Conservation (phyloP, 768 basidiomycete genomes). For the Lactifluus rugatus region DNA sequence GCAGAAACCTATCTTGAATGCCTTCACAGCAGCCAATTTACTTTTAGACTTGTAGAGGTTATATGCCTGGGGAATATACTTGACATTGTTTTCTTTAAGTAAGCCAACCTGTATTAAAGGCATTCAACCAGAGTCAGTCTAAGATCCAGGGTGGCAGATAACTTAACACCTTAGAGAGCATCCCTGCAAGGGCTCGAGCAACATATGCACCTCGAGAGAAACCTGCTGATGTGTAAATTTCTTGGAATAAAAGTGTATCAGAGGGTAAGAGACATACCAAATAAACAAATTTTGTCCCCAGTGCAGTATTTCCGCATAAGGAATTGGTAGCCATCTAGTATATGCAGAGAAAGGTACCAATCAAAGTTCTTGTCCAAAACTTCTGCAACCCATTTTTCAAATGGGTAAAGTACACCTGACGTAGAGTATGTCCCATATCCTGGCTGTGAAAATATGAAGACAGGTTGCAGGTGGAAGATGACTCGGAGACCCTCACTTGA, state of each 20-base stretch:
- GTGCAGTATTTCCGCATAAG: conserved; percentile 68
- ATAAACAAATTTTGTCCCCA: conserved; percentile 68
- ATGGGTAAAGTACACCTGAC: conserved; percentile 54
- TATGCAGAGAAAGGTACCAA: conserved; percentile 65
- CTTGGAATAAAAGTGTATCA: background rate
- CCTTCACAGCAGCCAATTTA: conserved; percentile 33
- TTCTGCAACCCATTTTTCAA: conserved; percentile 49
- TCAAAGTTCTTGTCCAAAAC: conserved; percentile 60
- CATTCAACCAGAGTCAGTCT: no score
- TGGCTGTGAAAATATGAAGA: no score
- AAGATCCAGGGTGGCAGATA: no score
- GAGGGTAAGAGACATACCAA: conserved; percentile 48
- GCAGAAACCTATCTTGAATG: conserved; percentile 68
- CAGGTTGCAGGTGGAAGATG: no score
- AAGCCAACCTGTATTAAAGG: conserved; percentile 35
- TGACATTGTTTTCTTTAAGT: conserved; percentile 52
- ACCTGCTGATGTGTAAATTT: conserved; percentile 35
- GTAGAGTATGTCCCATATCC: conserved; percentile 26
- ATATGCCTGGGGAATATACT: conserved; percentile 69
- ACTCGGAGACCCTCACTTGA: no score
- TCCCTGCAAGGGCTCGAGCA: conserved; percentile 65
- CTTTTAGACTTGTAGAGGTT: conserved; percentile 46
- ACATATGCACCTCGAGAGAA: conserved; percentile 69
- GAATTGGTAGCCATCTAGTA: conserved; percentile 67
- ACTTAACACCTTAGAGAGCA: conserved; percentile 50